Evolutionary conservation across 257 asterid species (phyloP).

Genomic region (Salvia miltiorrhiza): DNA sequence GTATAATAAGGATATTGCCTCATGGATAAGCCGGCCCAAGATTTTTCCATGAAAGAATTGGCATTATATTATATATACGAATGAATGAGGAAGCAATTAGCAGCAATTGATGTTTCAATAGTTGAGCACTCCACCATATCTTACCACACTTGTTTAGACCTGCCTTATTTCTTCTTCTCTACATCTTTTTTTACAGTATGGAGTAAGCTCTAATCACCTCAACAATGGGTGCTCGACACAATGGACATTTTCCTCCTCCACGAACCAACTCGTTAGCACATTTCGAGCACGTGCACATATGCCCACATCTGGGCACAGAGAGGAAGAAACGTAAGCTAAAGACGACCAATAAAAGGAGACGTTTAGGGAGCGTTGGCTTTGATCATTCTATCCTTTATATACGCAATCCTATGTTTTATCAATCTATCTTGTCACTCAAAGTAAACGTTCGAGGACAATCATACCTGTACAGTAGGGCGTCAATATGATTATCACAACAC

Average conservation of each 20-base stretch:
- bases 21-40: no score
- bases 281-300: conserved; percentile 97
- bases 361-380: no score
- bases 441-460: background rate
- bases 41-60: conserved; percentile 46
- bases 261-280: conserved; percentile 92
- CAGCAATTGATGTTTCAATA: conserved; percentile 32
- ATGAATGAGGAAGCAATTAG: conserved; percentile 46
- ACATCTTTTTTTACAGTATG: conserved; percentile 53
- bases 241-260: conserved; percentile 92
- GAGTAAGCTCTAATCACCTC: conserved; percentile 99
- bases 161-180: conserved; percentile 25
- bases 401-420: no score
- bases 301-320: conserved; percentile 73
- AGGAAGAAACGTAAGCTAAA: background rate
- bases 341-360: background rate
- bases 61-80: conserved; percentile 43
- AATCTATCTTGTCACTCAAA: no score
- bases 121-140: conserved; percentile 41
- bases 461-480: conserved; percentile 90
- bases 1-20: no score
- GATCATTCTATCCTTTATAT: no score
- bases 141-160: conserved; percentile 26
- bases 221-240: conserved; percentile 95
- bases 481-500: conserved; percentile 90